Percentiles rank a stretch among this genome's conserved stretches.
Evolutionary conservation across 139 green algal species (phyloP).

Genomic region (Tetratostichococcus sp.): DNA sequence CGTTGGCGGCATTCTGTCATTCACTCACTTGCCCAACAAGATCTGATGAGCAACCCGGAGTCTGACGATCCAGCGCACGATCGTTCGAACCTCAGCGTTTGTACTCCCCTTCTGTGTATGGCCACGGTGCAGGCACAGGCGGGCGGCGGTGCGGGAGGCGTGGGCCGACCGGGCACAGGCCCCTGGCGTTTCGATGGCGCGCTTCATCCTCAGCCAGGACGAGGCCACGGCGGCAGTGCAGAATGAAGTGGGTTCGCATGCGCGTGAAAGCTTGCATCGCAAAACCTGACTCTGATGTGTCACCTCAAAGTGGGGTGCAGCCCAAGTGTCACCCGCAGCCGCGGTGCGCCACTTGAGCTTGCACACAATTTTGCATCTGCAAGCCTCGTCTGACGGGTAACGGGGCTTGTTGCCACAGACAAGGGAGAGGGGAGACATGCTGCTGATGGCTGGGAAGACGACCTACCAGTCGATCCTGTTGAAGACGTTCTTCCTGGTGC

Average conservation of each 20-base stretch:
- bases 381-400: too few species aligned
- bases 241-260: too few species aligned
- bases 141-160: conserved; percentile 40
- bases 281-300: too few species aligned
- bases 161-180: conserved; percentile 34
- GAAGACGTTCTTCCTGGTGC: conserved; percentile 45
- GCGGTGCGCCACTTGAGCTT: too few species aligned
- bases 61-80: background rate
- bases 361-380: too few species aligned
- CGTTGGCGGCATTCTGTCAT: too few species aligned
- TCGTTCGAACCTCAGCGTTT: background rate
- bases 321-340: too few species aligned
- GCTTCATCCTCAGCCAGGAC: conserved; percentile 49
- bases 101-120: background rate
- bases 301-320: too few species aligned
- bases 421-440: conserved; percentile 36
- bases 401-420: too few species aligned
- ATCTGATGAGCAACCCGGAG: too few species aligned
- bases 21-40: too few species aligned
- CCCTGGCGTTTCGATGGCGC: conserved; percentile 15
- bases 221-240: conserved; percentile 37
- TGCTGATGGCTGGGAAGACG: conserved; percentile 42
- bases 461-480: conserved; percentile 54
- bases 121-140: background rate
- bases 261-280: too few species aligned